Evolutionary conservation across 2,329 filamentous ascomycete species (phyloP), one percentile per base, ranked within the genome.

Genomic region (Akanthomyces uredinophilus): DNA sequence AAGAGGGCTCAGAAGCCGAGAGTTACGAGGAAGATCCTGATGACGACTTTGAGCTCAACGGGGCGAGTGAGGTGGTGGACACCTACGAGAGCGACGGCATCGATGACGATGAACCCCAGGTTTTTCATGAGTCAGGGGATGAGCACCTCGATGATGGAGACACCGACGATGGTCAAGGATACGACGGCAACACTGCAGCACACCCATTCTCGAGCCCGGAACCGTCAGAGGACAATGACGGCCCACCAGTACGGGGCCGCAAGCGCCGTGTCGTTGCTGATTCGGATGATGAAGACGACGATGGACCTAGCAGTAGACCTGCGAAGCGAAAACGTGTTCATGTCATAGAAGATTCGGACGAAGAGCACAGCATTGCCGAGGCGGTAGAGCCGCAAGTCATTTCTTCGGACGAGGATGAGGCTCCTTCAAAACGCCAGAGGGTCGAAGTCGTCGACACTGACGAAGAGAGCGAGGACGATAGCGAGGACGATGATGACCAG

Each of bases 31-130:
- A 65, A 0, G 68, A 69, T 0, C 54, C 5, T 4, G 50, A 64
- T n/a, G 65, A 66, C 0, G 67, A 70, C 0, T 61, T 60, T 1
- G 66, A 67, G 0, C 47, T 60, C 1, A 66, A 68, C 20, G 51
- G 65, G 2, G 18, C 41, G 3, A 24, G 24, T 18, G 49, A 20
- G n/a, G 24, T 16, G 24, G 51, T 14, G 10, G 66, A 75, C 35
- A 69, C 73, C 50, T 77, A 78, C 18, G 76, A 78, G 44, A 75
- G 75, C 49, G 74, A 76, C 0, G 74, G 74, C 0, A 77, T 78
- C 7, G 75, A 77, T 43, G 75, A 77, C 52, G 69, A 69, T 10
- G 69, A 75, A 14, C 62, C 68, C 1, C 70, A 74, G 18, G 61
- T 65, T 3, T 62, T 62, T 41, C 63, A 64, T 1, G 64, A 68